phyloP scores from a whole-genome alignment of 2,329 filamentous ascomycete genomes.

The Phoma herbarum region DNA sequence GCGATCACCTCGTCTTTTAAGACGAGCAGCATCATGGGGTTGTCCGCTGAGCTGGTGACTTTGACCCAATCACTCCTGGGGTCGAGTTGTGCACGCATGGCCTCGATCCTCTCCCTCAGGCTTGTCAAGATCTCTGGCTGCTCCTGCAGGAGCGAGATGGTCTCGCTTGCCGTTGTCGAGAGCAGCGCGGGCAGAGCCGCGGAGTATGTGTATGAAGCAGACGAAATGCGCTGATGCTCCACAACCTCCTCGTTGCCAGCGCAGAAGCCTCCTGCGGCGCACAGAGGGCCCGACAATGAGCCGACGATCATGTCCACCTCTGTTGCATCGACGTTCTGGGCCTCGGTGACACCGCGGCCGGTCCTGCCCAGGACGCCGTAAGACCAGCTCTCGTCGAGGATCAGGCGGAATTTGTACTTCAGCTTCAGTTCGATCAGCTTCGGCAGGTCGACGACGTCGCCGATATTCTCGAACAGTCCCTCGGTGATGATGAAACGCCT shows the following conservation, averaged over 20 bases:
- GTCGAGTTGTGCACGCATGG: conserved; percentile 87
- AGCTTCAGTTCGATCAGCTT: conserved; percentile 91
- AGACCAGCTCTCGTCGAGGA: conserved; percentile 96
- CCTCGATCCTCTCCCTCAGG: conserved; percentile 85
- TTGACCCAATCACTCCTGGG: conserved; percentile 92
- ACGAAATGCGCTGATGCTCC: conserved; percentile 93
- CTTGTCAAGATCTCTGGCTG: conserved; percentile 82
- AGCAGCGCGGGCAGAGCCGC: conserved; percentile 92
- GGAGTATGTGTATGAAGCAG: conserved; percentile 93
- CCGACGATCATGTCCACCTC: conserved; percentile 98
- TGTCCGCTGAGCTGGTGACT: conserved; percentile 82
- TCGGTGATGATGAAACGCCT: conserved; percentile 96
- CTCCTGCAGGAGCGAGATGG: conserved; percentile 83
- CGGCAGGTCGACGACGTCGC: conserved; percentile 84
- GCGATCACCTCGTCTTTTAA: conserved; percentile 85
- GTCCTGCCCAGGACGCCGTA: conserved; percentile 94
- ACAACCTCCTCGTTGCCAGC: conserved; percentile 91
- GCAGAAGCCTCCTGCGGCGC: conserved; percentile 95
- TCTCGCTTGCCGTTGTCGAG: conserved; percentile 94
- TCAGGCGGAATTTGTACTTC: conserved; percentile 96
- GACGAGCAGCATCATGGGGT: conserved; percentile 84
- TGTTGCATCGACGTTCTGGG: conserved; percentile 92
- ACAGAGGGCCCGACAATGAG: conserved; percentile 86
- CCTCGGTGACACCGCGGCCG: conserved; percentile 91
- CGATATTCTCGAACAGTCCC: conserved; percentile 88